Base-by-base conservation (phyloP, 2,329 filamentous ascomycete species). In the Aspergillus oerlinghausenensis region DNA sequence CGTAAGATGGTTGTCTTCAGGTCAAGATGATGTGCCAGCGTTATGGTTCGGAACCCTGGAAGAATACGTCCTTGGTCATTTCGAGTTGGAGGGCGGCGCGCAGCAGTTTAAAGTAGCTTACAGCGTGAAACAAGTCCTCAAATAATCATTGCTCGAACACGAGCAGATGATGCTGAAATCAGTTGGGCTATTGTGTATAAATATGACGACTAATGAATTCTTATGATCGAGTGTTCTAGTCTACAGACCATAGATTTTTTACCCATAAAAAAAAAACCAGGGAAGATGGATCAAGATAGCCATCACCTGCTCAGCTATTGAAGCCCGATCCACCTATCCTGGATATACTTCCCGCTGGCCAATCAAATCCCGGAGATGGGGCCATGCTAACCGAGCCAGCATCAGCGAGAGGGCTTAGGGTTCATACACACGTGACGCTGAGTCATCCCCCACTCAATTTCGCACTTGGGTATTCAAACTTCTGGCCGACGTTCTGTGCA, bases 361-460 rank as follows among this genome's bases (percentile, higher is more conserved):
- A 61, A 60, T 62, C 26, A 60, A 29, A 48, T n/a, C 25, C 6
- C 10, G 17, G 10, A 19, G 21, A 7, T 2, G 9, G 38, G 32
- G 50, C 48, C 57, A 54, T 54, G 60, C 60, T 63, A 65, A 63
- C 63, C 60, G 59, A 63, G 60, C 54, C 40, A 42, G 49, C 50
- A 35, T 53, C 52, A 58, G 52, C 55, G 62, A 53, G 49, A 71
- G 70, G 70, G 70, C 64, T 73, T 73, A 72, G 70, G 70, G 70
- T 63, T 67, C 29, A 6, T 0, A 7, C 10, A 4, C 52, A 59
- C 59, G 55, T 58, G 49, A 59, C 19, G 60, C 60, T 67, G 64
- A 69, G 68, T 71, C 68, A 70, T 69, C 60, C 69, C 70, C 71
- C 71, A 74, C 71, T 72, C 60, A 71, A 69, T 71, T 71, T 72